A percentile compares a stretch with the other conserved stretches of the same genome.
Conservation (phyloP, 257 asterid genomes). For the Verbascum thapsus region DNA sequence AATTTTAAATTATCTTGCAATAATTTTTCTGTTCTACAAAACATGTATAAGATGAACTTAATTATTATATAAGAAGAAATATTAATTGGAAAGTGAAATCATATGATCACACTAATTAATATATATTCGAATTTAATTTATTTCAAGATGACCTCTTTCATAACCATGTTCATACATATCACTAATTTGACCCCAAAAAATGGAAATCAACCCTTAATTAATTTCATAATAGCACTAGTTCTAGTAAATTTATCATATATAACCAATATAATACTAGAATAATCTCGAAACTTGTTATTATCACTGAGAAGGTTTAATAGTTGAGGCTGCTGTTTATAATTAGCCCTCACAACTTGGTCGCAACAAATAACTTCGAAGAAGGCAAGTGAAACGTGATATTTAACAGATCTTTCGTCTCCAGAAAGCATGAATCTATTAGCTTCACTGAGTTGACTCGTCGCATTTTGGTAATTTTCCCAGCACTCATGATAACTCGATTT, state of each 20-base stretch:
- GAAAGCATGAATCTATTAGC: neutral
- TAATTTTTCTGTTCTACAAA: no score
- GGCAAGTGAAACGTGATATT: neutral
- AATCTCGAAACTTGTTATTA: neutral
- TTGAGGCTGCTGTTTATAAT: neutral
- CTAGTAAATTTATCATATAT: neutral
- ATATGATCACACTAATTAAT: no score
- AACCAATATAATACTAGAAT: constrained; percentile 3
- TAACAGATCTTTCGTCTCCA: neutral
- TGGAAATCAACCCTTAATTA: neutral
- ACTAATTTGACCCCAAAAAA: no score
- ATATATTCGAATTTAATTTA: no score
- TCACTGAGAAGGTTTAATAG: neutral
- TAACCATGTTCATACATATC: no score
- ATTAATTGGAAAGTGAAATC: no score
- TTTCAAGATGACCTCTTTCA: no score
- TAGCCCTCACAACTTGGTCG: constrained; percentile 1
- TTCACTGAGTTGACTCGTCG: neutral
- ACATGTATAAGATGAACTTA: no score
- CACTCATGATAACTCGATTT: constrained; percentile 11
- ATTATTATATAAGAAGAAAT: no score
- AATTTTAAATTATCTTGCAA: no score
- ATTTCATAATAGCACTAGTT: neutral
- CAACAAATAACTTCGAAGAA: neutral
- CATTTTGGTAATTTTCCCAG: neutral